Conservation (phyloP, 169 alveolate species). For the Plasmodium sp. region DNA sequence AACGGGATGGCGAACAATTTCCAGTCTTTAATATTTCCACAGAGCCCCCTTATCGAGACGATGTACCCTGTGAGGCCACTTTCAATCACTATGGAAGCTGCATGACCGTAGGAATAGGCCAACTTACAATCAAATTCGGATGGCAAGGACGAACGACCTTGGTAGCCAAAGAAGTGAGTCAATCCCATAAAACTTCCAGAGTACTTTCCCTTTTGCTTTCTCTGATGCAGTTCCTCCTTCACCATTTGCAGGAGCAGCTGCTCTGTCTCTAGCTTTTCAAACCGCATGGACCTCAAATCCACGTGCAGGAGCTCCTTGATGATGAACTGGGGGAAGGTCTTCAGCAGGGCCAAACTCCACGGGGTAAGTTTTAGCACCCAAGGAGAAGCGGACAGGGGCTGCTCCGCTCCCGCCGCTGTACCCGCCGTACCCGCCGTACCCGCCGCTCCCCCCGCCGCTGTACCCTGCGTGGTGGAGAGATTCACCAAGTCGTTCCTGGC, state of each 20-base stretch:
- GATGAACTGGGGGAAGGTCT: constrained; percentile 94
- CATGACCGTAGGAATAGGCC: constrained; percentile 96
- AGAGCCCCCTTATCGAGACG: constrained; percentile 94
- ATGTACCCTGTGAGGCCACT: constrained; percentile 95
- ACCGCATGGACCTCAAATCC: constrained; percentile 82
- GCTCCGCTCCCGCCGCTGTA: neutral
- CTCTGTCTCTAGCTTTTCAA: constrained; percentile 94
- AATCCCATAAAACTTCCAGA: constrained; percentile 96
- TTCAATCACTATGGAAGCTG: constrained; percentile 94
- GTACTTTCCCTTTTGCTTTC: constrained; percentile 92
- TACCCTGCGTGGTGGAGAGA: constrained; percentile 18
- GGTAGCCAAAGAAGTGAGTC: constrained; percentile 98
- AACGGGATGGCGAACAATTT: constrained; percentile 95
- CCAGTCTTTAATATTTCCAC: constrained; percentile 94
- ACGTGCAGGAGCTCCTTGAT: constrained; percentile 91
- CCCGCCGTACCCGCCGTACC: neutral
- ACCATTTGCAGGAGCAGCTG: constrained; percentile 94
- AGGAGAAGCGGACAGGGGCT: constrained; percentile 16
- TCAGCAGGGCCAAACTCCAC: constrained; percentile 95
- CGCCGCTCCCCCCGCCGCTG: neutral
- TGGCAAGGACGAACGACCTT: constrained; percentile 99
- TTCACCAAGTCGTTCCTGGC: constrained; percentile 70
- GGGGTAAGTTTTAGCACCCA: constrained; percentile 91
- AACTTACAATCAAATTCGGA: constrained; percentile 95
- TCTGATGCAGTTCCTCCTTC: constrained; percentile 91